These are phyloP conservation scores for Colletotrichum sp. DNA, from an alignment of 2,329 filamentous ascomycete genomes.

Conservation along the genomic window DNA sequence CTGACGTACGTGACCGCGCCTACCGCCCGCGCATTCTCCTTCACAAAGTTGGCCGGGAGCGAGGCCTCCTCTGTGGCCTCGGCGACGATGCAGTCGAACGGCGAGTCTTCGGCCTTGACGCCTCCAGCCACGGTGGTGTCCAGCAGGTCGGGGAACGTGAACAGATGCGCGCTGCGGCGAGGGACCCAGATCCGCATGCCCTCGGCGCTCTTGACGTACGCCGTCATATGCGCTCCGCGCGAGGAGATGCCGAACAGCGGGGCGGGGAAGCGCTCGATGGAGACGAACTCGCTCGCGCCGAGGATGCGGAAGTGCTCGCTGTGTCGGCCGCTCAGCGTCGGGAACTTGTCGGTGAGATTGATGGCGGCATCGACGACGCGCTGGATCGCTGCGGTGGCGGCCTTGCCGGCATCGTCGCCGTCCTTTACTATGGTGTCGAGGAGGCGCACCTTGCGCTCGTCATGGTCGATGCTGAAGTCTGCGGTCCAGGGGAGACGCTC, in stretches of 20 bases:
- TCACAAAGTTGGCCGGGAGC: constrained; percentile 33
- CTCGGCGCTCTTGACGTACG: constrained; percentile 53
- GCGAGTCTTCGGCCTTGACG: constrained; percentile 68
- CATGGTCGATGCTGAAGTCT: constrained; percentile 39
- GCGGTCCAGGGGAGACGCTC: constrained; percentile 51
- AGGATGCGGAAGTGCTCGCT: constrained; percentile 48
- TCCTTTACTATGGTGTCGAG: constrained; percentile 24
- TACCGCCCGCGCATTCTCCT: constrained; percentile 23
- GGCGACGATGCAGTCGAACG: constrained; percentile 71
- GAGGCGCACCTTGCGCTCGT: constrained; percentile 35
- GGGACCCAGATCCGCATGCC: constrained; percentile 74
- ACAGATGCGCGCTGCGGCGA: constrained; percentile 66
- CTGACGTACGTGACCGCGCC: constrained; percentile 37
- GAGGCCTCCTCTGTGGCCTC: constrained; percentile 77
- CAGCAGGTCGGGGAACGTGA: constrained; percentile 76
- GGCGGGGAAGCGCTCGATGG: constrained; percentile 66
- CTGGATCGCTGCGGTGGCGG: constrained; percentile 44
- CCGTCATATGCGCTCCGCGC: constrained; percentile 71
- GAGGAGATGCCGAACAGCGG: constrained; percentile 71
- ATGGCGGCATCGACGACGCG: constrained; percentile 40
- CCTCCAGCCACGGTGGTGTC: constrained; percentile 85
- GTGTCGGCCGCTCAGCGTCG: constrained; percentile 40
- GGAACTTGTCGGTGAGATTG: constrained; percentile 36
- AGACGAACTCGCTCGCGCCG: constrained; percentile 39
- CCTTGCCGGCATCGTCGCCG: constrained; percentile 25